These are phyloP conservation scores for Eimeria zaria DNA, from an alignment of 169 alveolate species.

Conservation along the genomic window DNA sequence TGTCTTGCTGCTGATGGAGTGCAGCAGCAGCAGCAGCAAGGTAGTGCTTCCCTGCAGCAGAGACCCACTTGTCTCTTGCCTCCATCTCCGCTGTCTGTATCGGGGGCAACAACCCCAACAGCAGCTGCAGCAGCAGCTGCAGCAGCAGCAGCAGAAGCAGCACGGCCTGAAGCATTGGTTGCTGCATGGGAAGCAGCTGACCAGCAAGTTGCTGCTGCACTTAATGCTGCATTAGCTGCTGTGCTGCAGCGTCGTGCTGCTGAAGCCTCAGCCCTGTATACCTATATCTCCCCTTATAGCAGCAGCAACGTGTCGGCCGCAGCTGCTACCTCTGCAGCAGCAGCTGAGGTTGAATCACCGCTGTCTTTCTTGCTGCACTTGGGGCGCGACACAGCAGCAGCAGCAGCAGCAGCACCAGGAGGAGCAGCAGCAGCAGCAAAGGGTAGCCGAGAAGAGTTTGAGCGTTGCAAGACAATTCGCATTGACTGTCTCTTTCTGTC, in stretches of 20 bases:
- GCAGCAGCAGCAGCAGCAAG: slow-evolving; percentile 58
- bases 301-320: not conserved
- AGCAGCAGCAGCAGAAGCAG: slow-evolving; percentile 59
- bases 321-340: slow-evolving; percentile 5
- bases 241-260: slow-evolving; percentile 70
- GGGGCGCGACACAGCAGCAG: slow-evolving; percentile 30
- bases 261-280: not conserved
- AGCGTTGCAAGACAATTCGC: slow-evolving; percentile 15
- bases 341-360: not conserved
- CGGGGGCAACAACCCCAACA: slow-evolving; percentile 30
- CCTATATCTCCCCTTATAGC: not conserved
- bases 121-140: slow-evolving; percentile 50
- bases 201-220: slow-evolving; percentile 48
- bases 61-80: slow-evolving; percentile 17
- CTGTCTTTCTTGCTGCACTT: slow-evolving; percentile 51
- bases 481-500: slow-evolving; percentile 11
- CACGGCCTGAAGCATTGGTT: not conserved
- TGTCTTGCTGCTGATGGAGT: slow-evolving; percentile 6
- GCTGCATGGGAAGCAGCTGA: slow-evolving; percentile 41
- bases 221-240: slow-evolving; percentile 23
- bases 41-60: not conserved
- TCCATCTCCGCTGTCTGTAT: slow-evolving; percentile 17
- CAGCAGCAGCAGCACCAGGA: not conserved
- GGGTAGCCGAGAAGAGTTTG: slow-evolving; percentile 11
- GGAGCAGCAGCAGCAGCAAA: slow-evolving; percentile 54